Evolutionary conservation across 2,329 filamentous ascomycete species (phyloP).

Genomic region (Arachnopeziza araneosa): DNA sequence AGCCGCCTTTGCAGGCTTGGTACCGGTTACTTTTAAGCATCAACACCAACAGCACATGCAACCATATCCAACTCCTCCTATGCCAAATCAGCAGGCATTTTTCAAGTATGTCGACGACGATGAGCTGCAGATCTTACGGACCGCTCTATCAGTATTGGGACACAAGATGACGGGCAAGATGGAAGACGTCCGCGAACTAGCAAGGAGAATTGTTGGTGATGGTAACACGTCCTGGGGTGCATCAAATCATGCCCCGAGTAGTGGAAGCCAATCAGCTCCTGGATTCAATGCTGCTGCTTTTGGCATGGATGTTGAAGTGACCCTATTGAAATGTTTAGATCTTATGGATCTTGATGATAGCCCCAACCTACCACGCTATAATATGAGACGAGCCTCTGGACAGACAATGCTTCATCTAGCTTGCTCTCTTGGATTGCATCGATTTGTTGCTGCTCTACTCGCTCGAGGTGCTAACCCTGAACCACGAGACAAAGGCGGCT

Average conservation of each 20-base stretch:
- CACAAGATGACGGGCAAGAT: constrained; percentile 60
- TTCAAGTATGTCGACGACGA: constrained; percentile 75
- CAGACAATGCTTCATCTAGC: constrained; percentile 80
- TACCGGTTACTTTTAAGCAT: constrained; percentile 55
- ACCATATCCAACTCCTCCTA: constrained; percentile 36
- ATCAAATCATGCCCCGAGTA: constrained; percentile 36
- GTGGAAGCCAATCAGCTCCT: constrained; percentile 39
- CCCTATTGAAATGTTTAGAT: constrained; percentile 67
- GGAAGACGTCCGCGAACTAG: constrained; percentile 56
- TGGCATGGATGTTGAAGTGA: constrained; percentile 31
- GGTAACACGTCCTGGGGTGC: constrained; percentile 44
- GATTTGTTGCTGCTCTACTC: constrained; percentile 71
- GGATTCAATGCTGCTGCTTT: constrained; percentile 35
- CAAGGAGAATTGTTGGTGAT: constrained; percentile 52
- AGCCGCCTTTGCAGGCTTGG: constrained; percentile 49
- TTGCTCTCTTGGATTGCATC: constrained; percentile 66
- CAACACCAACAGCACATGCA: constrained; percentile 41
- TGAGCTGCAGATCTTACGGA: constrained; percentile 62
- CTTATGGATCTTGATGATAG: constrained; percentile 74
- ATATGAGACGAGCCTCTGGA: constrained; percentile 59
- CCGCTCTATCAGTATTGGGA: constrained; percentile 58
- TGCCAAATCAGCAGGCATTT: constrained; percentile 43
- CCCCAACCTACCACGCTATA: constrained; percentile 59
- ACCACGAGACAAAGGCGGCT: constrained; percentile 69
- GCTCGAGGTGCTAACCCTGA: constrained; percentile 74